These are phyloP conservation scores for Podospora pseudocomata DNA, from an alignment of 495 filamentous ascomycete species.

Conservation along the genomic window DNA sequence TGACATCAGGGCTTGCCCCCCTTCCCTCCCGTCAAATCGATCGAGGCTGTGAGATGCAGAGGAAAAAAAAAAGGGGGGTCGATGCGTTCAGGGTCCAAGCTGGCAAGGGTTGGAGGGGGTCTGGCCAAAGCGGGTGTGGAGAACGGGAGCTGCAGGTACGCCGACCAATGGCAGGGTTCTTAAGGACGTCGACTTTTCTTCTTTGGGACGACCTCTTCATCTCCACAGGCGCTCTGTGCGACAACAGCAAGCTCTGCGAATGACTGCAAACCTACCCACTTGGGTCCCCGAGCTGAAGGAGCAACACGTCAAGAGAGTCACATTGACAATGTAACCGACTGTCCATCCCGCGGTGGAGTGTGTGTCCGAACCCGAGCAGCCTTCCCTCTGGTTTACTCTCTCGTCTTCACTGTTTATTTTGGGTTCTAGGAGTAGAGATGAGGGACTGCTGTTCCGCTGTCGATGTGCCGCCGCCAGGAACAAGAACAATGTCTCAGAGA, in stretches of 20 bases:
- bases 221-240: not conserved
- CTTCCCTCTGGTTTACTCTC: not conserved
- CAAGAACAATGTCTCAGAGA: not conserved
- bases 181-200: not conserved
- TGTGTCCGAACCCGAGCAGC: not conserved
- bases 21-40: not conserved
- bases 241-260: not conserved
- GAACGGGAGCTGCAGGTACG: not conserved
- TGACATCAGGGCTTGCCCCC: not conserved
- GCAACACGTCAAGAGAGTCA: not conserved
- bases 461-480: not conserved
- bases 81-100: constrained; percentile 2
- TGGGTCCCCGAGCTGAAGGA: not conserved
- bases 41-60: not conserved
- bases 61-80: not conserved
- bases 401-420: not conserved
- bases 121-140: not conserved
- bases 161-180: not conserved
- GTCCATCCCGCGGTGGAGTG: too few species aligned
- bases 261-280: not conserved
- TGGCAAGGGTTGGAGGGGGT: not conserved
- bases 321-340: not conserved
- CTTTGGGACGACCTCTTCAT: not conserved
- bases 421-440: not conserved
- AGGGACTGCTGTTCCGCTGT: not conserved